These are phyloP conservation scores for Brassica incana DNA, from an alignment of 345 rosid species.

Conservation along the genomic window DNA sequence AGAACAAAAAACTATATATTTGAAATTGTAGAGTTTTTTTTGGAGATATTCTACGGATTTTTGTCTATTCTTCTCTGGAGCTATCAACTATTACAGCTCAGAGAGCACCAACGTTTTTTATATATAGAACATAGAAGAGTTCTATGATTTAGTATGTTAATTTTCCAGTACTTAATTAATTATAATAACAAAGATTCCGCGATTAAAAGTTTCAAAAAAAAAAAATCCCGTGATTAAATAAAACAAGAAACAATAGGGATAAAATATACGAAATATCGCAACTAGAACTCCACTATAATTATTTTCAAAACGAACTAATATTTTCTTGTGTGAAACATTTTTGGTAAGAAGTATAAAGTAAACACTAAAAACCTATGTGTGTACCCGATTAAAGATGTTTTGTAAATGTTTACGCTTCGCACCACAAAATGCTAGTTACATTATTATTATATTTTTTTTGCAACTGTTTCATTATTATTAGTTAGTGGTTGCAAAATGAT, in stretches of 20 bases:
- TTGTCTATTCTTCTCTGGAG: constrained; percentile 19
- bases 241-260: background rate
- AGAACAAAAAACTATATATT: too few species aligned
- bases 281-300: background rate
- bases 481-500: too few species aligned
- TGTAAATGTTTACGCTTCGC: too few species aligned
- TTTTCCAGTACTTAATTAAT: background rate
- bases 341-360: too few species aligned
- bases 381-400: background rate
- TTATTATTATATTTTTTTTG: too few species aligned
- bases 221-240: background rate
- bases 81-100: constrained; percentile 30
- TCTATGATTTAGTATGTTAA: background rate
- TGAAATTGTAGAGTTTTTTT: too few species aligned
- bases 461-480: too few species aligned
- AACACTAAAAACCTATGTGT: background rate
- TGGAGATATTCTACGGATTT: too few species aligned
- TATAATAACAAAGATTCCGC: background rate
- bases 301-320: background rate
- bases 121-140: background rate
- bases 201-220: too few species aligned
- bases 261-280: background rate
- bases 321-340: background rate
- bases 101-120: constrained; percentile 14
- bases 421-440: too few species aligned